Conservation (phyloP, 176 grass and related monocot genomes). For the Aegilops bicornis region DNA sequence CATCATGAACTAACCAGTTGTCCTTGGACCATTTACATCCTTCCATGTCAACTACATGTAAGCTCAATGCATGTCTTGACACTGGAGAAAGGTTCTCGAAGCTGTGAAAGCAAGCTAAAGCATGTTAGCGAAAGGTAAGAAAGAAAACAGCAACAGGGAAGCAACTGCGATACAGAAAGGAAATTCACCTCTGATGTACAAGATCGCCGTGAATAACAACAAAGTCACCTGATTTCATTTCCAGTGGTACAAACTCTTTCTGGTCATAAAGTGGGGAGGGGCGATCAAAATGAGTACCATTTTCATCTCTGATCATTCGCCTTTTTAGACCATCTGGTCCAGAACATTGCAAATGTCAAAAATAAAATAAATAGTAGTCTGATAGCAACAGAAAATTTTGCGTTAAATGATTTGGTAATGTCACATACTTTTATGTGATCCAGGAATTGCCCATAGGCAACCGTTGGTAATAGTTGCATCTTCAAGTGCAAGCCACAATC, state of each 20-base stretch:
- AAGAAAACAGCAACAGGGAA: background rate
- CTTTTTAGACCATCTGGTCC: slow-evolving; percentile 69
- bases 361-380: background rate
- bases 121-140: slow-evolving; percentile 18
- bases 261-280: slow-evolving; percentile 57
- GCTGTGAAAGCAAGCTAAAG: slow-evolving; percentile 43
- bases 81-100: slow-evolving; percentile 74
- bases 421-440: slow-evolving; percentile 77
- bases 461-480: slow-evolving; percentile 78
- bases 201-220: slow-evolving; percentile 93
- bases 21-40: slow-evolving; percentile 82
- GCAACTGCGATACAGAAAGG: background rate
- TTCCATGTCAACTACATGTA: slow-evolving; percentile 87
- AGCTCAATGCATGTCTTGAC: slow-evolving; percentile 88
- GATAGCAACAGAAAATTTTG: background rate
- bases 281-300: slow-evolving; percentile 76
- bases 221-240: slow-evolving; percentile 86
- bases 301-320: slow-evolving; percentile 81
- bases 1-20: slow-evolving; percentile 72
- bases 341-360: background rate
- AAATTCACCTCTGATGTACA: slow-evolving; percentile 82
- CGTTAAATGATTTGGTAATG: background rate
- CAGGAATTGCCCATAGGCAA: slow-evolving; percentile 84
- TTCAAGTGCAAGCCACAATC: slow-evolving; percentile 97
- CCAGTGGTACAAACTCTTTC: slow-evolving; percentile 81